Base-by-base conservation (phyloP, 768 basidiomycete genomes). In the Polyporus arcularius region DNA sequence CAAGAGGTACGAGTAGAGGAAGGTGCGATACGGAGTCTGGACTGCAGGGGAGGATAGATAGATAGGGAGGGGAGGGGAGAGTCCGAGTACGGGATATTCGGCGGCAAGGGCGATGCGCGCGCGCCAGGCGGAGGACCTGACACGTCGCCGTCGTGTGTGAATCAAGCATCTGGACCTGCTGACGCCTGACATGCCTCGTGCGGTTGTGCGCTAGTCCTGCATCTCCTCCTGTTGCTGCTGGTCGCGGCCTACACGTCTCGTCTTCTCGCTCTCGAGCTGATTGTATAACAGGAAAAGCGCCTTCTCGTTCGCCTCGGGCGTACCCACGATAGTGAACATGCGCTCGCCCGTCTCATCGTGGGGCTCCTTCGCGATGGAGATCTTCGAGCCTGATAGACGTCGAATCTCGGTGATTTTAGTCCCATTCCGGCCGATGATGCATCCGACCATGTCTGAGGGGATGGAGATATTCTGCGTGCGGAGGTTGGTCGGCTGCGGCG, bases 361-460 rank as follows among this genome's bases (percentile, higher is more conserved):
- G n/a, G 97, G 94, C 51, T 92, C 90, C 78, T 99, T 99, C 67
- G 97, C 97, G 71, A 99, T 99, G 57, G 91, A 94, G 74, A 99
- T 99, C 79, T 95, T 94, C 68, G 93, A 96, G 42, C 97, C 97
- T 63, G 94, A 97, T 47, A 98, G 86, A 59, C 96, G 92, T 69
- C 97, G 92, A 72, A 99, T 99, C 76, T 99, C 97, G 54, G 96
- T 98, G 69, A 99, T 99, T 83, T 98, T 98, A 66, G 93, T 91
- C 32, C 96, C 96, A 73, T 89, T 93, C 65, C 95, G 92, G 61
- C 96, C 96, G 69, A 98, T 98, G 78, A 91, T 92, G 72, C 91
- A 93, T 60, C 89, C 96, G 64, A 99, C 97, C 97, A 99, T 99
- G 79, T 99, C 97, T 65, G 92, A 92, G 40, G 97, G 97, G 70